phyloP scores from a whole-genome alignment of 2,329 filamentous ascomycete genomes.

The Sordariomycetes sp. region DNA sequence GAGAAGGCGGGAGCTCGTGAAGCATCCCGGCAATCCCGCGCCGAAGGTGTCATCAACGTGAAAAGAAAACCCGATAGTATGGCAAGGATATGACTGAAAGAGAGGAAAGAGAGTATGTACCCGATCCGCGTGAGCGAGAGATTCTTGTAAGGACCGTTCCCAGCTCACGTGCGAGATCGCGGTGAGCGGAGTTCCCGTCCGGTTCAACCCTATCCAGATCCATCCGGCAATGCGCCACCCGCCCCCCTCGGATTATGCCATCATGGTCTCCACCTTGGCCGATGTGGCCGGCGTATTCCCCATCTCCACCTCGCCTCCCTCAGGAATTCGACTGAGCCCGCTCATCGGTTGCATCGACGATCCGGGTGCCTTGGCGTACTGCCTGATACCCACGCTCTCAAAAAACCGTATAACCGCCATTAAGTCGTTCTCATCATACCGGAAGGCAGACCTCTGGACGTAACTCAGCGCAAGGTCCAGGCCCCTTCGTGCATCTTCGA shows the following conservation, averaged over 20 bases:
- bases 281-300: background rate
- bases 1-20: background rate
- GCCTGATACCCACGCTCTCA: constrained; percentile 5
- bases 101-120: background rate
- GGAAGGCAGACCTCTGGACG: constrained; percentile 5
- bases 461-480: constrained; percentile 7
- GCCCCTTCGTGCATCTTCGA: constrained; percentile 8
- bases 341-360: constrained; percentile 1
- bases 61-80: background rate
- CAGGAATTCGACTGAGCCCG: constrained; percentile 4
- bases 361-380: background rate
- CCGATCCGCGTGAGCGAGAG: constrained; percentile 4
- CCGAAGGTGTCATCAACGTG: constrained; percentile 9
- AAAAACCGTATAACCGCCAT: constrained; percentile 8
- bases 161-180: background rate
- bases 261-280: constrained; percentile 3
- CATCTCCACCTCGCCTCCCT: constrained; percentile 6
- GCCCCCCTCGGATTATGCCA: background rate
- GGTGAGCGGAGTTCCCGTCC: background rate
- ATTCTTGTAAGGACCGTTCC: constrained; percentile 1
- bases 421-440: constrained; percentile 6
- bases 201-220: background rate
- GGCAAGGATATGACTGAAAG: constrained; percentile 10
- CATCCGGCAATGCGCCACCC: background rate
- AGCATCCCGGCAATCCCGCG: background rate